These are phyloP conservation scores for Neurospora sp. DNA, from an alignment of 2,329 filamentous ascomycete species.

Conservation along the genomic window DNA sequence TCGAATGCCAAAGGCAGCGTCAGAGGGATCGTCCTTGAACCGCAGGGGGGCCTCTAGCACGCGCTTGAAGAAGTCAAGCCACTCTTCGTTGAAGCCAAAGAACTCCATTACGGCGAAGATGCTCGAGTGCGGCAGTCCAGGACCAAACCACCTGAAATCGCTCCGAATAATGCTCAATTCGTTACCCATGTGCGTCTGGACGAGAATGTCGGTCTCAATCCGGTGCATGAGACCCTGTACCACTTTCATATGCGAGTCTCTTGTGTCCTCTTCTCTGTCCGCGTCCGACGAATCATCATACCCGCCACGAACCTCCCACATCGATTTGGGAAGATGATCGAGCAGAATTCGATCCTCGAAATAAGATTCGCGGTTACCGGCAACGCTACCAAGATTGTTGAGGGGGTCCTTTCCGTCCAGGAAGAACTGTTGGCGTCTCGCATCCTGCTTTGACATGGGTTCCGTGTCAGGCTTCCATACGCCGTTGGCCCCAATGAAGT, in stretches of 20 bases:
- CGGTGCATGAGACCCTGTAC: slow-evolving; percentile 49
- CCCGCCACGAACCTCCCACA: slow-evolving; percentile 26
- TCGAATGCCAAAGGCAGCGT: slow-evolving; percentile 30
- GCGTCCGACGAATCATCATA: slow-evolving; percentile 28
- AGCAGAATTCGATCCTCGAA: slow-evolving; percentile 38
- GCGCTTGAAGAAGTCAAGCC: slow-evolving; percentile 43
- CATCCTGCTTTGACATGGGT: slow-evolving; percentile 23
- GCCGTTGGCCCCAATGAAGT: slow-evolving; percentile 14
- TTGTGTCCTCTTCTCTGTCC: slow-evolving; percentile 22
- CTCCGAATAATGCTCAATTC: slow-evolving; percentile 44
- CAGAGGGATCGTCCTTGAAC: slow-evolving; percentile 36
- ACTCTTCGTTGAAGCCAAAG: slow-evolving; percentile 40
- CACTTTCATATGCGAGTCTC: slow-evolving; percentile 33
- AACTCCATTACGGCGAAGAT: slow-evolving; percentile 43
- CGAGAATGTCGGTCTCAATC: slow-evolving; percentile 42
- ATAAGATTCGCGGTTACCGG: slow-evolving; percentile 28
- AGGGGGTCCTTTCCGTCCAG: slow-evolving; percentile 17
- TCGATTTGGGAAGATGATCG: slow-evolving; percentile 38
- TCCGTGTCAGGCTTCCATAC: slow-evolving; percentile 23
- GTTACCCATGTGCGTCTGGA: slow-evolving; percentile 36
- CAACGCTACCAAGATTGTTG: slow-evolving; percentile 17
- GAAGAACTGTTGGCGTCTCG: slow-evolving; percentile 34
- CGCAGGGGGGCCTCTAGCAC: slow-evolving; percentile 43
- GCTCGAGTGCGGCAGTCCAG: slow-evolving; percentile 44
- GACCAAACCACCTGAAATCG: slow-evolving; percentile 49